Evolutionary conservation across 495 filamentous ascomycete species (phyloP).

Genomic region (Rhizodiscina lignyota): DNA sequence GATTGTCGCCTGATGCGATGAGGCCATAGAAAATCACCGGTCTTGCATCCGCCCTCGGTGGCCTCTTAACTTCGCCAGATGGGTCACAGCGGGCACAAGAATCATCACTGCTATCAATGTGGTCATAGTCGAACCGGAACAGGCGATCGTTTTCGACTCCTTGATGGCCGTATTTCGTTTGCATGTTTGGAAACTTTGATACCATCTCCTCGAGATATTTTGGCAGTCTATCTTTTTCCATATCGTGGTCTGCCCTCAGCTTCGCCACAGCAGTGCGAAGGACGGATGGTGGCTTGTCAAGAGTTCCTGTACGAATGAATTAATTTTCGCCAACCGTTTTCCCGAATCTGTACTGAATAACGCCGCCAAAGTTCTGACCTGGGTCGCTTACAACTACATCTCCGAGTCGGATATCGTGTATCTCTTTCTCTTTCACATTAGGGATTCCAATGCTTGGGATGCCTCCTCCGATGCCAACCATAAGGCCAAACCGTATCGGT

Average conservation of each 20-base stretch:
- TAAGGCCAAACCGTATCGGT: slow-evolving; percentile 21
- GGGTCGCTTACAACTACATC: slow-evolving; percentile 28
- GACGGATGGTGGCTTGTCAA: slow-evolving; percentile 19
- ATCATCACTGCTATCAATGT: background rate
- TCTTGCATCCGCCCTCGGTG: background rate
- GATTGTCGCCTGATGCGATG: background rate
- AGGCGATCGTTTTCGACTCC: background rate
- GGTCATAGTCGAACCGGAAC: background rate
- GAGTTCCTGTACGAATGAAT: slow-evolving; percentile 19
- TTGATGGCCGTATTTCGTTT: background rate
- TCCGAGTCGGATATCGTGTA: slow-evolving; percentile 24
- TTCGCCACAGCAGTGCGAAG: slow-evolving; percentile 16
- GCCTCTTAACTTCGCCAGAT: background rate
- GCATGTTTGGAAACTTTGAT: background rate
- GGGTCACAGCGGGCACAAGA: background rate
- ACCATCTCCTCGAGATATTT: background rate
- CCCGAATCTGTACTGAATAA: slow-evolving; percentile 28
- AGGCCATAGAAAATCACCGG: background rate
- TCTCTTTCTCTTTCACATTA: slow-evolving; percentile 5
- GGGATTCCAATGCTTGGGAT: too few species aligned
- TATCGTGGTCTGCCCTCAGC: slow-evolving; percentile 8
- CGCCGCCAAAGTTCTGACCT: slow-evolving; percentile 15
- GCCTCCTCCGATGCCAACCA: slow-evolving; percentile 30
- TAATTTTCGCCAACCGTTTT: slow-evolving; percentile 15
- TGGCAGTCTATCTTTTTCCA: too few species aligned